phyloP scores from a whole-genome alignment of 768 basidiomycete species.

The Suillus weaverae region DNA sequence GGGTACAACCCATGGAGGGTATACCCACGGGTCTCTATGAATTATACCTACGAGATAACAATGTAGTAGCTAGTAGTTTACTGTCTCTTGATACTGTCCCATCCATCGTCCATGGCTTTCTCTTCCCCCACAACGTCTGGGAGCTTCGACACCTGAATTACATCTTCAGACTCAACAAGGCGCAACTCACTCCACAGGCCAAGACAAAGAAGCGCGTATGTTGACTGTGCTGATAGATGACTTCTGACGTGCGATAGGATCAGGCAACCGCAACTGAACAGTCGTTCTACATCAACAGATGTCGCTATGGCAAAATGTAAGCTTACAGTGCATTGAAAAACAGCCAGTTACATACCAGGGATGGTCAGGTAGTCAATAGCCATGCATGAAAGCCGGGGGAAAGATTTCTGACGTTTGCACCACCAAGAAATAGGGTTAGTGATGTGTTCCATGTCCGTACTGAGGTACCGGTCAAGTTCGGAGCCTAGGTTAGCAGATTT shows the following conservation, averaged over 20 bases:
- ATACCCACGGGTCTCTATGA: not conserved
- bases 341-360: too few species aligned
- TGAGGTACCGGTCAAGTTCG: conserved; percentile 33
- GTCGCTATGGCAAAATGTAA: conserved; percentile 21
- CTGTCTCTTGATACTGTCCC: conserved; percentile 12
- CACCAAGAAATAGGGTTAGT: conserved; percentile 34
- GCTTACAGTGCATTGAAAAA: too few species aligned
- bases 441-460: conserved; percentile 23
- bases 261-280: conserved; percentile 28
- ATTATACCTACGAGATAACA: not conserved
- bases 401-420: conserved; percentile 14
- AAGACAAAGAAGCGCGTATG: conserved; percentile 31
- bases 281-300: conserved; percentile 28
- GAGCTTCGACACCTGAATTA: conserved; percentile 11
- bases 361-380: too few species aligned
- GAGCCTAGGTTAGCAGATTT: conserved; percentile 15
- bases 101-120: conserved; percentile 11
- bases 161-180: conserved; percentile 24
- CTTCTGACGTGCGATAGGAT: conserved; percentile 29
- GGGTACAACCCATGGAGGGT: too few species aligned
- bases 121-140: conserved; percentile 11
- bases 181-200: conserved; percentile 28
- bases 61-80: too few species aligned
- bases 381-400: too few species aligned
- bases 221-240: conserved; percentile 28